Percentiles rank a stretch among this genome's conserved stretches.
Conservation (phyloP, 176 grass and related monocot species). For the Carex cristatella region DNA sequence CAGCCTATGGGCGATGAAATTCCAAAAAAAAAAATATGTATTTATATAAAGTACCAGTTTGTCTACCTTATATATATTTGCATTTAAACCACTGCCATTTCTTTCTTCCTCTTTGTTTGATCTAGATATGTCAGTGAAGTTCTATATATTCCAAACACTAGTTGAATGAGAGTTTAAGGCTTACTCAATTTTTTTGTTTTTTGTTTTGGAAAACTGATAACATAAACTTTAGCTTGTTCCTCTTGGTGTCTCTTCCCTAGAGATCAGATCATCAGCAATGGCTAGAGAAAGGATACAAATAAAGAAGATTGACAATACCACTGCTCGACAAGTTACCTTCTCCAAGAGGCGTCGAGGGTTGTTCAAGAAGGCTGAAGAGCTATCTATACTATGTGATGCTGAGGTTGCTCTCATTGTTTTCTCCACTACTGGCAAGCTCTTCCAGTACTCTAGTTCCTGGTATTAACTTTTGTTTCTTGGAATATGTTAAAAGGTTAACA, state of each 20-base stretch:
- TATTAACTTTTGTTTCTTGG: not conserved
- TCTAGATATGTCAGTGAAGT: no score
- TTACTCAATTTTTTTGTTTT: no score
- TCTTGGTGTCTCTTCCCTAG: not conserved
- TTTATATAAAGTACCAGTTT: no score
- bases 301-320: slow-evolving; percentile 67
- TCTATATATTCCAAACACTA: no score
- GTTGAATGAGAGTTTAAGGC: not conserved
- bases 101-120: not conserved
- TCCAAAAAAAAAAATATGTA: no score
- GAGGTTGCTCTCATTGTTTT: slow-evolving; percentile 85
- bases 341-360: slow-evolving; percentile 79
- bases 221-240: not conserved
- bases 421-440: slow-evolving; percentile 88
- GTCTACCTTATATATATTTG: no score
- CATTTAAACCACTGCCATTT: not conserved
- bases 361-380: slow-evolving; percentile 95
- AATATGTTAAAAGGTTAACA: not conserved
- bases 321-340: slow-evolving; percentile 94
- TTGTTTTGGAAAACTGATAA: no score
- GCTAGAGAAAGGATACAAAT: slow-evolving; percentile 74
- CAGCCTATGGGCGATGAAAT: no score
- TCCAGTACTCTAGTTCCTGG: slow-evolving; percentile 83
- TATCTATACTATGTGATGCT: slow-evolving; percentile 80
- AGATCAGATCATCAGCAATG: slow-evolving; percentile 29